Base-by-base conservation (phyloP, 169 alveolate species). In the Theileria orientalis region DNA sequence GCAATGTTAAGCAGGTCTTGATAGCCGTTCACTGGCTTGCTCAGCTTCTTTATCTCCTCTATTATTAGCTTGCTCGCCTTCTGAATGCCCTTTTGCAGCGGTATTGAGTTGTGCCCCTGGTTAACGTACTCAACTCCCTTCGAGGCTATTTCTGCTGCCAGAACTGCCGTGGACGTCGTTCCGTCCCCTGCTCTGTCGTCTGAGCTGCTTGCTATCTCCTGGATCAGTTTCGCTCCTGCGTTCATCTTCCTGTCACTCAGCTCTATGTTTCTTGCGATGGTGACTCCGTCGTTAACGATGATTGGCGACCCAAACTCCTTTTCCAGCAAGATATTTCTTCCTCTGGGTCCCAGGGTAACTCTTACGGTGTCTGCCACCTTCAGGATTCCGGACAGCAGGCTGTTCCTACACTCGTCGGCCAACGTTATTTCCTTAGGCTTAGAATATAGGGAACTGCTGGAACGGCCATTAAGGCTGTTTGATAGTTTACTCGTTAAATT, bases 181-280 rank as follows among this genome's bases (percentile, higher is more conserved):
- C 97, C 97, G 78, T 94, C 97, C 16, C 97, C 97, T 5, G 97
- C 96, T 63, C 92, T 83, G 69, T 94, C 95, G 63, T 90, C 94
- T 5, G 96, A 86, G n/a, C 92, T 92, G 35, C 88, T 79, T 21
- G 97, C 96, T 41, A 91, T 94, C 62, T 94, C 95, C 69, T 92
- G 96, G 75, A 91, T 91, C 51, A 94, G 69, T 71, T 94, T 87
- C 3, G 96, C 97, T 2, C 97, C 97, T 3, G 93, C 92, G 71
- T 94, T 92, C 72, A 79, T 87, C 60, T 86, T 89, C 47, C 94
- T 71, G 86, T 92, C 94, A 51, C 87, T 87, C 70, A 94, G 76
- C 35, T 91, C 93, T 1, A 94, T 93, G 68, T 91, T 85, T 21
- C 95, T 87, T 41, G 97, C 97, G 51, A 94, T 91, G 7, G 97